Evolutionary conservation across 805 yeast genomes (phyloP).

Genomic region (Teunomyces aglyptinius): DNA sequence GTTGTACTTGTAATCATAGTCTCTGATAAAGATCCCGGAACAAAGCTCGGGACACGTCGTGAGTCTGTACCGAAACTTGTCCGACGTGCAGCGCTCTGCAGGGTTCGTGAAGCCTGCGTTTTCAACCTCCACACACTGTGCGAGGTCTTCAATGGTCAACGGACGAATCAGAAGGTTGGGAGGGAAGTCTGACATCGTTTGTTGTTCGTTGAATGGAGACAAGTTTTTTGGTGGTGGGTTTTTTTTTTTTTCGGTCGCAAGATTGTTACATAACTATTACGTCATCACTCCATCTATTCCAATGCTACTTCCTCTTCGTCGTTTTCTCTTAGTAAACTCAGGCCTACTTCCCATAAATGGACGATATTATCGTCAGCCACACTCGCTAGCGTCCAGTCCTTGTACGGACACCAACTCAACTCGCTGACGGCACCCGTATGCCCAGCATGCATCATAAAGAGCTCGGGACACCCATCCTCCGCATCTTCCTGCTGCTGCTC

Average conservation of each 20-base stretch:
- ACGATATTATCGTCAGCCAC: conserved; percentile 61
- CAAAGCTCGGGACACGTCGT: conserved; percentile 85
- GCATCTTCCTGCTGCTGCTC: conserved; percentile 86
- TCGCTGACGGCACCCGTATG: conserved; percentile 78
- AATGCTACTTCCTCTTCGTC: conserved; percentile 12
- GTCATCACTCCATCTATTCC: conserved; percentile 16
- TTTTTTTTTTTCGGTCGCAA: not conserved
- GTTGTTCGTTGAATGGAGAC: too few species aligned
- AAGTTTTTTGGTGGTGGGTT: not conserved
- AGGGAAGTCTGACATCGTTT: conserved; percentile 42
- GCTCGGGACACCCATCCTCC: conserved; percentile 87
- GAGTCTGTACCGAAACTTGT: conserved; percentile 64
- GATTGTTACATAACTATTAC: not conserved
- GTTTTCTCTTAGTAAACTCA: conserved; percentile 23
- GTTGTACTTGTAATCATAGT: conserved; percentile 48
- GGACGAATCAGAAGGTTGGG: conserved; percentile 61
- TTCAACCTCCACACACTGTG: conserved; percentile 62
- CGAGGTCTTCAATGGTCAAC: conserved; percentile 68
- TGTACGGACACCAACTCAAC: conserved; percentile 63
- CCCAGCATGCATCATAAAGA: conserved; percentile 91
- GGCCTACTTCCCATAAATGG: conserved; percentile 54
- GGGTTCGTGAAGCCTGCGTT: conserved; percentile 61
- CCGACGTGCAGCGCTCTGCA: conserved; percentile 63
- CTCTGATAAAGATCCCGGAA: conserved; percentile 81
- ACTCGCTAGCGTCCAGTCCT: conserved; percentile 76